These are phyloP conservation scores for Syncephalis plumigaleata DNA, from an alignment of 371 early-diverging fungal genomes.

Conservation along the genomic window DNA sequence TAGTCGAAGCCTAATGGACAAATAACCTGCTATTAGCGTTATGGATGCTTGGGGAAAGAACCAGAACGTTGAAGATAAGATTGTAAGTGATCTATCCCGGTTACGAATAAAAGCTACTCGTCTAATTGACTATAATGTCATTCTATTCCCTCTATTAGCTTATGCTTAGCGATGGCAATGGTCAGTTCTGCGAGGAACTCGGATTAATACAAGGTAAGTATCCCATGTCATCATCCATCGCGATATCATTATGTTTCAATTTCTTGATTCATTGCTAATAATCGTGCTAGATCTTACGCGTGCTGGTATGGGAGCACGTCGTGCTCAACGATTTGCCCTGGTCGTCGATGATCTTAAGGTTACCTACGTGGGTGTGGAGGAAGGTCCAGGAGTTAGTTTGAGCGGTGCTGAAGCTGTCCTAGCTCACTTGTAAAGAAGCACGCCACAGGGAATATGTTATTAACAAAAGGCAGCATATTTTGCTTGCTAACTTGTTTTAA, in stretches of 20 bases:
- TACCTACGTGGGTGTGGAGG: slow-evolving; percentile 55
- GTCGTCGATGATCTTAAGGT: slow-evolving; percentile 51
- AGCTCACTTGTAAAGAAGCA: background rate
- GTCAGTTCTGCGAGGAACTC: slow-evolving; percentile 34
- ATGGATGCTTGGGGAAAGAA: slow-evolving; percentile 63
- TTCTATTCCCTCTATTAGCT: no score
- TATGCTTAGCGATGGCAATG: slow-evolving; percentile 57
- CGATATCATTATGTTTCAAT: background rate
- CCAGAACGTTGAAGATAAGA: slow-evolving; percentile 21
- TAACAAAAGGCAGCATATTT: no score
- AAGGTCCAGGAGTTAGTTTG: slow-evolving; percentile 4
- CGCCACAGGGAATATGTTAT: no score
- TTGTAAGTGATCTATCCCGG: slow-evolving; percentile 3
- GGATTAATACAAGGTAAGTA: slow-evolving; percentile 39
- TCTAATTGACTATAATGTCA: no score
- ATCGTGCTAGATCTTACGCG: slow-evolving; percentile 13
- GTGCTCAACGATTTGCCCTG: slow-evolving; percentile 52
- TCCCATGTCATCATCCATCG: slow-evolving; percentile 4
- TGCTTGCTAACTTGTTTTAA: no score
- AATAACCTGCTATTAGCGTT: slow-evolving; percentile 14
- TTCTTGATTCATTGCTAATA: slow-evolving; percentile 2
- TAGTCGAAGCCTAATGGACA: background rate
- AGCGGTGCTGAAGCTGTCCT: background rate
- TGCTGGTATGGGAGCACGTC: slow-evolving; percentile 24
- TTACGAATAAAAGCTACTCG: slow-evolving; percentile 7